Conservation (phyloP, 768 basidiomycete genomes). For the Leccinum rimulosum region DNA sequence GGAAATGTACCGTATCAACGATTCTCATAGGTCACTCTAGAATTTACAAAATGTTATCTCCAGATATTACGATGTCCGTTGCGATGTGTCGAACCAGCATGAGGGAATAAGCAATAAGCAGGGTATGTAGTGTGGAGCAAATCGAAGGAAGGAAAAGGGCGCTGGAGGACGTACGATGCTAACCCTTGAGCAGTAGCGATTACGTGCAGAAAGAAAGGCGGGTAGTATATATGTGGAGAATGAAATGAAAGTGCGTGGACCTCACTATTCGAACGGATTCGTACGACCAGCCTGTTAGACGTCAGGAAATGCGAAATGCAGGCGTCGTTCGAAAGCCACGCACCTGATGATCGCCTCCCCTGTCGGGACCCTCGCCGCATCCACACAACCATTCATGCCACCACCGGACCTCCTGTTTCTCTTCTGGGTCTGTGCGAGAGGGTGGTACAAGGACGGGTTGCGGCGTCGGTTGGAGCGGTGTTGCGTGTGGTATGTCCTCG, state of each 20-base stretch:
- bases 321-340: slow-evolving; percentile 12
- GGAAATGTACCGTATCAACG: neutral
- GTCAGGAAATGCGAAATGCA: neutral
- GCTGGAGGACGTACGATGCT: neutral
- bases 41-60: slow-evolving; percentile 16
- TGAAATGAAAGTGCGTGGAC: slow-evolving; percentile 3
- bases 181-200: slow-evolving; percentile 4
- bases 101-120: slow-evolving; percentile 20
- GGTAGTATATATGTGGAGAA: slow-evolving; percentile 7
- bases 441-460: slow-evolving; percentile 29
- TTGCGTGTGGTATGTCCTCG: slow-evolving; percentile 35
- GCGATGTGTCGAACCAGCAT: slow-evolving; percentile 6
- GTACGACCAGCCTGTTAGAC: slow-evolving; percentile 64
- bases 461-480: slow-evolving; percentile 37
- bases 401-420: slow-evolving; percentile 51
- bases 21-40: neutral
- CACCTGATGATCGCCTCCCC: slow-evolving; percentile 73
- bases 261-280: slow-evolving; percentile 50
- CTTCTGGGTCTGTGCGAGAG: slow-evolving; percentile 20
- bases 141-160: slow-evolving; percentile 7
- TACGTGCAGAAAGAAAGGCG: slow-evolving; percentile 4
- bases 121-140: slow-evolving; percentile 19
- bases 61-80: slow-evolving; percentile 14
- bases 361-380: slow-evolving; percentile 69
- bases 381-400: slow-evolving; percentile 90